These are phyloP conservation scores for Microcyclospora pomicola DNA, from an alignment of 2,329 filamentous ascomycete species.

Conservation along the genomic window DNA sequence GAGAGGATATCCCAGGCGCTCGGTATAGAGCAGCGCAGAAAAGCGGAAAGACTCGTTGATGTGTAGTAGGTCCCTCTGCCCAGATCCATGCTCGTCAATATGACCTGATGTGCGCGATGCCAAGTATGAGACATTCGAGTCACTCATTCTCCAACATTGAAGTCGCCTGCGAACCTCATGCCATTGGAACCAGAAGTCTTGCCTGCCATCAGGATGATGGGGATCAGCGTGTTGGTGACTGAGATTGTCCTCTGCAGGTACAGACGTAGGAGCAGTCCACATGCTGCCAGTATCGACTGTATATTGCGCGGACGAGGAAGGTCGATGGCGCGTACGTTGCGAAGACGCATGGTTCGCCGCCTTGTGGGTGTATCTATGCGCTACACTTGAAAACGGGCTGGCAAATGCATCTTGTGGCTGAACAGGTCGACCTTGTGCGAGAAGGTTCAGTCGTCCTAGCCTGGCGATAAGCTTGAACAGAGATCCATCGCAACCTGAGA, in stretches of 20 bases:
- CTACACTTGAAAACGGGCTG: slow-evolving; percentile 1
- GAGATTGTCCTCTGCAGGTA: slow-evolving; percentile 18
- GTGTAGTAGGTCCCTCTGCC: slow-evolving; percentile 60
- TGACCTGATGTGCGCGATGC: slow-evolving; percentile 17
- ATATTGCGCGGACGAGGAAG: slow-evolving; percentile 31
- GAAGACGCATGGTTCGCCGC: slow-evolving; percentile 7
- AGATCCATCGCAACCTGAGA: slow-evolving; percentile 73
- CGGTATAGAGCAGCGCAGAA: slow-evolving; percentile 75
- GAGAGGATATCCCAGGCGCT: slow-evolving; percentile 67
- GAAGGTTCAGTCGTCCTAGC: slow-evolving; percentile 69
- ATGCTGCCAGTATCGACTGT: slow-evolving; percentile 50
- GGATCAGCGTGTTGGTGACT: background rate
- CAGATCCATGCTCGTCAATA: slow-evolving; percentile 12
- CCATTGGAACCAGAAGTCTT: slow-evolving; percentile 74
- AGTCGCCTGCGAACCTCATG: slow-evolving; percentile 62
- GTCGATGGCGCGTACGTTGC: slow-evolving; percentile 1
- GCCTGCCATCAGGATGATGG: slow-evolving; percentile 42
- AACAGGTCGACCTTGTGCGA: slow-evolving; percentile 53
- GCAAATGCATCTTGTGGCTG: slow-evolving; percentile 8
- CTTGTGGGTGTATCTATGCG: slow-evolving; percentile 10
- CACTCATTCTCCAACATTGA: slow-evolving; percentile 66
- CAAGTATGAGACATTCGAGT: slow-evolving; percentile 17
- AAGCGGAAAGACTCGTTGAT: slow-evolving; percentile 86
- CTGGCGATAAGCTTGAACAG: slow-evolving; percentile 78
- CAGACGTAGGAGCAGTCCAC: slow-evolving; percentile 19